phyloP scores from a whole-genome alignment of 2,329 filamentous ascomycete genomes.

The Pestalotiopsis fici region DNA sequence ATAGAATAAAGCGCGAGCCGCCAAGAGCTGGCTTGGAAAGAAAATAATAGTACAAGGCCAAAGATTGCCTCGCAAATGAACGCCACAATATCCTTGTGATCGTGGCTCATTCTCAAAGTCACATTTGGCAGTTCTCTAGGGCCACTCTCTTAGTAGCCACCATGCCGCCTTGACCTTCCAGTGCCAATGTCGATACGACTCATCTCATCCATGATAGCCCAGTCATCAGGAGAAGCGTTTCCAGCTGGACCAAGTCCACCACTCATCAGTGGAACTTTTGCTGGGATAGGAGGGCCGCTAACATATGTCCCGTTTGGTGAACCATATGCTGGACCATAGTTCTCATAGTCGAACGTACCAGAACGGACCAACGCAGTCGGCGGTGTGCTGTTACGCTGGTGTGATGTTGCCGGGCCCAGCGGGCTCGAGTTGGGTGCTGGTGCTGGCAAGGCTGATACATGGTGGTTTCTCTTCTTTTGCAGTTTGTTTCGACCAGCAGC shows the following conservation, averaged over 20 bases:
- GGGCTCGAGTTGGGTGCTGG: constrained; percentile 45
- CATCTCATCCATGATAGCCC: constrained; percentile 71
- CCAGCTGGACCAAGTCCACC: constrained; percentile 32
- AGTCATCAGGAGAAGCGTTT: constrained; percentile 45
- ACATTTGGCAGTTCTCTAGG: not conserved
- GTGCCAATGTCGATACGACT: constrained; percentile 66
- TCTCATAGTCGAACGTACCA: constrained; percentile 58
- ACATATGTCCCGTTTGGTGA: constrained; percentile 29
- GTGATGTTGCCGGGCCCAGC: constrained; percentile 52
- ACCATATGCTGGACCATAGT: constrained; percentile 44
- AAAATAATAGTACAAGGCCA: not conserved
- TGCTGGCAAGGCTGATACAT: constrained; percentile 42
- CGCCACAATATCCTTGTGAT: not conserved
- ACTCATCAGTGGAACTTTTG: constrained; percentile 65
- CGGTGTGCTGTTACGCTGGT: constrained; percentile 50
- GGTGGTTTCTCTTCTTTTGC: constrained; percentile 60
- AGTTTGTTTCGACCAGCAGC: constrained; percentile 56
- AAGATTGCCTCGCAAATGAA: not conserved
- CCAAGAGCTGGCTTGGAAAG: not conserved
- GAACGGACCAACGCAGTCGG: constrained; percentile 46
- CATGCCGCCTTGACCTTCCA: constrained; percentile 55
- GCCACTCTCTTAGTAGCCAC: constrained; percentile 22
- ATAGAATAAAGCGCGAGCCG: not conserved
- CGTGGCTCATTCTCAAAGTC: not conserved
- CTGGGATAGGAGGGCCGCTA: constrained; percentile 62